A percentile compares a stretch with the other conserved stretches of the same genome.
Evolutionary conservation across 495 filamentous ascomycete species (phyloP).

Genomic region (Penicillium macrosclerotiorum): DNA sequence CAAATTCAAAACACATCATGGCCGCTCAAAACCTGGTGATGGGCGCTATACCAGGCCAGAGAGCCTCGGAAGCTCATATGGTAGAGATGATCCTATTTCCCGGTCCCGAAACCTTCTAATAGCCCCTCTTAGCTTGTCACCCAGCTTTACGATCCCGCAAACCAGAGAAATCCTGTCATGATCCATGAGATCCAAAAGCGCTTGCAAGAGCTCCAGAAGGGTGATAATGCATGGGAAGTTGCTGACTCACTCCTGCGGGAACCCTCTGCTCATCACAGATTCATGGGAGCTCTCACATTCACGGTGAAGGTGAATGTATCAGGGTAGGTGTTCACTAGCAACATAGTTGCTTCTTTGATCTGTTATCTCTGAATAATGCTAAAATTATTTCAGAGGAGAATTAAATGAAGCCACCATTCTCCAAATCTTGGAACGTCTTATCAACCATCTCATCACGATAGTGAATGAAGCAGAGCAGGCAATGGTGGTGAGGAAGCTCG

Average conservation of each 20-base stretch:
- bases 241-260: slow-evolving; percentile 67
- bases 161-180: slow-evolving; percentile 44
- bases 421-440: slow-evolving; percentile 65
- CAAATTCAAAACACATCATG: background rate
- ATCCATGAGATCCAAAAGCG: slow-evolving; percentile 70
- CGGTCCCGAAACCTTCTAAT: slow-evolving; percentile 52
- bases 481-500: slow-evolving; percentile 79
- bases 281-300: slow-evolving; percentile 93
- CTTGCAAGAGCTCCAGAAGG: slow-evolving; percentile 74
- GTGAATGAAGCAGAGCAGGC: slow-evolving; percentile 56
- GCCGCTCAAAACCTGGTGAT: background rate
- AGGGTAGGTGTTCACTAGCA: slow-evolving; percentile 10
- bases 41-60: no score
- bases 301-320: slow-evolving; percentile 80
- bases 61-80: slow-evolving; percentile 19
- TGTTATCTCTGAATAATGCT: slow-evolving; percentile 5
- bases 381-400: slow-evolving; percentile 46
- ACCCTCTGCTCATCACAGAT: slow-evolving; percentile 67
- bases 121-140: no score
- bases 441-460: slow-evolving; percentile 63
- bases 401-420: slow-evolving; percentile 59
- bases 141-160: slow-evolving; percentile 69
- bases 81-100: slow-evolving; percentile 61
- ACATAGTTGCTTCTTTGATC: background rate
- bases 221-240: slow-evolving; percentile 79